A percentile compares a stretch with the other conserved stretches of the same genome.
These are phyloP conservation scores for Thielaviopsis ethacetica DNA, from an alignment of 2,329 filamentous ascomycete species.

Conservation along the genomic window DNA sequence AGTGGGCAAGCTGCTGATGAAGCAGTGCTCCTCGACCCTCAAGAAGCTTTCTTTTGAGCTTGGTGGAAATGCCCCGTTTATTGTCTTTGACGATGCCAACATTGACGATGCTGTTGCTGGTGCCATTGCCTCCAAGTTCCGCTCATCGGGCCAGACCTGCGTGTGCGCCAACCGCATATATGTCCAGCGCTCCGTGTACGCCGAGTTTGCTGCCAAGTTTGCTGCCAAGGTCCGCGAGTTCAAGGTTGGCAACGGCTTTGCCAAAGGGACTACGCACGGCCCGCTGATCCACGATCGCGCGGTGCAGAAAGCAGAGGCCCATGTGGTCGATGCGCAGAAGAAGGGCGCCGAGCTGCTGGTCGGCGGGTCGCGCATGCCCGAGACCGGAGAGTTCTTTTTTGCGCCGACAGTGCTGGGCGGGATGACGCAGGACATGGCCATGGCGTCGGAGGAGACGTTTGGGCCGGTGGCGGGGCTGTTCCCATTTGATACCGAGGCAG, in stretches of 20 bases:
- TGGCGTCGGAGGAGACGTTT: slow-evolving; percentile 84
- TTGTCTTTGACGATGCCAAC: slow-evolving; percentile 91
- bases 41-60: slow-evolving; percentile 81
- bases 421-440: slow-evolving; percentile 71
- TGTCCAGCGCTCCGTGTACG: slow-evolving; percentile 63
- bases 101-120: slow-evolving; percentile 70
- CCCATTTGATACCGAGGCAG: slow-evolving; percentile 72
- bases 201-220: slow-evolving; percentile 52
- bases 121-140: slow-evolving; percentile 79
- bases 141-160: slow-evolving; percentile 88
- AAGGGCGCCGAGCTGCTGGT: slow-evolving; percentile 63
- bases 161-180: slow-evolving; percentile 78
- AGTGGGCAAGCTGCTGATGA: slow-evolving; percentile 67
- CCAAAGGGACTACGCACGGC: slow-evolving; percentile 55
- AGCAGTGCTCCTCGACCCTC: slow-evolving; percentile 67
- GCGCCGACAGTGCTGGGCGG: slow-evolving; percentile 77
- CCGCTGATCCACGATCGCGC: slow-evolving; percentile 77
- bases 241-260: slow-evolving; percentile 61
- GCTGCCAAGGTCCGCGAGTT: slow-evolving; percentile 57
- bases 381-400: slow-evolving; percentile 75
- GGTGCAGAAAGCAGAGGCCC: slow-evolving; percentile 58
- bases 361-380: slow-evolving; percentile 57
- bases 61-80: slow-evolving; percentile 88
- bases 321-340: slow-evolving; percentile 61
- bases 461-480: slow-evolving; percentile 86